phyloP scores from a whole-genome alignment of 306 rosid genomes.

The Lablab purpureus region DNA sequence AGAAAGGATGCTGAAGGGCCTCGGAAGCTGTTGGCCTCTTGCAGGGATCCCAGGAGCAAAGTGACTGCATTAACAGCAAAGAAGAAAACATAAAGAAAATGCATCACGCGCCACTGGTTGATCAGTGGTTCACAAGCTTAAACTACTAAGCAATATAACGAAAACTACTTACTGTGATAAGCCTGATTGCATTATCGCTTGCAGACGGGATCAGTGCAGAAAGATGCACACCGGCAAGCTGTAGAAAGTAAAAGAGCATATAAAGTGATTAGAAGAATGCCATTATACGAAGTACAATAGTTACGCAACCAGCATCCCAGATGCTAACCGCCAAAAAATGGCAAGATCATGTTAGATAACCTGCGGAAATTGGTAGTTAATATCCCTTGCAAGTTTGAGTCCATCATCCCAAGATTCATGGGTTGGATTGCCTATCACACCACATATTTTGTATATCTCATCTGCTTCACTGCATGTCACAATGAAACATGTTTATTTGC shows the following conservation, averaged over 20 bases:
- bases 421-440: slow-evolving; percentile 91
- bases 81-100: background rate
- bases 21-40: slow-evolving; percentile 93
- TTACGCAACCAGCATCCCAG: background rate
- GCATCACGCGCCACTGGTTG: background rate
- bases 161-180: slow-evolving; percentile 70
- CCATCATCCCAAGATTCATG: slow-evolving; percentile 87
- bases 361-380: slow-evolving; percentile 91
- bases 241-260: slow-evolving; percentile 42
- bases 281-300: background rate
- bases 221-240: slow-evolving; percentile 84
- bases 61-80: slow-evolving; percentile 61
- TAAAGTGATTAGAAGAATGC: background rate
- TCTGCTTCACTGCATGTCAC: slow-evolving; percentile 79
- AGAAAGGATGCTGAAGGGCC: slow-evolving; percentile 98
- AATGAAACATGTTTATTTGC: slow-evolving; percentile 25
- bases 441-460: slow-evolving; percentile 91
- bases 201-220: slow-evolving; percentile 77
- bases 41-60: slow-evolving; percentile 97
- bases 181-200: slow-evolving; percentile 76
- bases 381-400: slow-evolving; percentile 84
- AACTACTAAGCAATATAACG: background rate
- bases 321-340: slow-evolving; percentile 14
- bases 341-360: slow-evolving; percentile 47
- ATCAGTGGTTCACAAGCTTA: background rate